Evolutionary conservation across 1,139 yeast species (phyloP).

Genomic region (Geotrichum phurueaensis): DNA sequence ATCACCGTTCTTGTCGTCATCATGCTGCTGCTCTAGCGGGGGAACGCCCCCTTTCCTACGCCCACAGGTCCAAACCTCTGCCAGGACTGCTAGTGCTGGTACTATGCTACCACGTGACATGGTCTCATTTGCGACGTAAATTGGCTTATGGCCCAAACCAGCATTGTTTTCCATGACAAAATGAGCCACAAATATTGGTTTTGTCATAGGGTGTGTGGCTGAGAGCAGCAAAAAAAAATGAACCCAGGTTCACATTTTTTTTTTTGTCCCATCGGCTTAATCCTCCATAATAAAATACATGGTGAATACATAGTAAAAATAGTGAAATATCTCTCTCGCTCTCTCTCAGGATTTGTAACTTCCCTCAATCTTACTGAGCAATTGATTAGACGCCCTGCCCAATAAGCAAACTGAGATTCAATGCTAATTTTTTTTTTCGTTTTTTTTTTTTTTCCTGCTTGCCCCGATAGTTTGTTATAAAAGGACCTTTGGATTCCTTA

Average conservation of each 20-base stretch:
- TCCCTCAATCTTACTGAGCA: not conserved
- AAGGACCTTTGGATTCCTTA: not conserved
- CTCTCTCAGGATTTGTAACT: too few relatives aligned
- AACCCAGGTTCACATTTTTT: too few relatives aligned
- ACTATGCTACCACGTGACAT: conserved; percentile 3
- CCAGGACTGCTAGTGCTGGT: too few relatives aligned
- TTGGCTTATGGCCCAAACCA: not conserved
- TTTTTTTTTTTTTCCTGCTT: not conserved
- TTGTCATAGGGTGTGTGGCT: not conserved
- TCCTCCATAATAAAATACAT: too few relatives aligned
- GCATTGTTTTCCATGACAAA: not conserved
- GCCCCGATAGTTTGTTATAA: not conserved
- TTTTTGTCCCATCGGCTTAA: too few relatives aligned
- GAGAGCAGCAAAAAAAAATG: not conserved
- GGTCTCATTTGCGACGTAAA: not conserved
- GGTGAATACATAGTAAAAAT: too few relatives aligned
- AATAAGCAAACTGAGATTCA: not conserved
- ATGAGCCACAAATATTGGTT: not conserved
- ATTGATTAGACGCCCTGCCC: not conserved
- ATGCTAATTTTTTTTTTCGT: too few relatives aligned
- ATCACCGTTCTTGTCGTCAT: too few relatives aligned
- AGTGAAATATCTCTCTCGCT: not conserved
- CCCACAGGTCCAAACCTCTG: too few relatives aligned
- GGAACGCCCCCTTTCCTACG: too few relatives aligned
- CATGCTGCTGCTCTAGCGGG: too few relatives aligned